Evolutionary conservation across 2,329 filamentous ascomycete species (phyloP).

Genomic region (Whalleya microplaca): DNA sequence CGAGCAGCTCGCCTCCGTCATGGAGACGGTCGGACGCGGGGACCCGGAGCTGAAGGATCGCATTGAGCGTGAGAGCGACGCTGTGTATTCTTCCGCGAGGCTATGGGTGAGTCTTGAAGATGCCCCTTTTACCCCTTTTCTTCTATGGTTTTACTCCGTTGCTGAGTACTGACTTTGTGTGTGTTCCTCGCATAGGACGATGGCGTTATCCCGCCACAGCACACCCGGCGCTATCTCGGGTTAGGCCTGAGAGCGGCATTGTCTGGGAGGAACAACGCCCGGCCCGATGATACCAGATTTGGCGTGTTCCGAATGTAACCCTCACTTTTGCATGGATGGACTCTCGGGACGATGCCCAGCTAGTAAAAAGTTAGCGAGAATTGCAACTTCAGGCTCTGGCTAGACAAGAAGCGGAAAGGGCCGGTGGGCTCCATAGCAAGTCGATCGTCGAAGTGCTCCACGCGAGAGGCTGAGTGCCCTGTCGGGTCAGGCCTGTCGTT

Average conservation of each 20-base stretch:
- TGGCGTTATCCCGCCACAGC: slow-evolving; percentile 76
- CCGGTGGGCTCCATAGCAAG: no score
- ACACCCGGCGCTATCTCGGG: slow-evolving; percentile 74
- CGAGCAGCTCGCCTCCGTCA: slow-evolving; percentile 88
- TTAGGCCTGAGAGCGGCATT: slow-evolving; percentile 73
- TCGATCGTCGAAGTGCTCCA: no score
- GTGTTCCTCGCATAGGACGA: slow-evolving; percentile 59
- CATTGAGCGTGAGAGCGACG: slow-evolving; percentile 90
- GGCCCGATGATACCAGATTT: slow-evolving; percentile 68
- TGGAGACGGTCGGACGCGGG: slow-evolving; percentile 88
- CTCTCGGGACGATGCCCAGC: neutral
- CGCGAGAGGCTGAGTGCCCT: no score
- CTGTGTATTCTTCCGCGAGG: slow-evolving; percentile 83
- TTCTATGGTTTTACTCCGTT: slow-evolving; percentile 2
- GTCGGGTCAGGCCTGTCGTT: no score
- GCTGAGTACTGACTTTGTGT: slow-evolving; percentile 12
- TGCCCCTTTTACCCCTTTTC: slow-evolving; percentile 3
- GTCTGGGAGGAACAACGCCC: slow-evolving; percentile 66
- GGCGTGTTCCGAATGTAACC: slow-evolving; percentile 81
- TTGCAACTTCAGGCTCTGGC: no score
- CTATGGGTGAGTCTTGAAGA: slow-evolving; percentile 70
- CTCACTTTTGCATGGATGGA: neutral
- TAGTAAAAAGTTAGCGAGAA: no score
- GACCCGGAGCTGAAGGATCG: slow-evolving; percentile 80
- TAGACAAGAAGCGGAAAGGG: no score